Evolutionary conservation across 2,329 filamentous ascomycete species (phyloP).

Genomic region (Paracamarosporium sp.): DNA sequence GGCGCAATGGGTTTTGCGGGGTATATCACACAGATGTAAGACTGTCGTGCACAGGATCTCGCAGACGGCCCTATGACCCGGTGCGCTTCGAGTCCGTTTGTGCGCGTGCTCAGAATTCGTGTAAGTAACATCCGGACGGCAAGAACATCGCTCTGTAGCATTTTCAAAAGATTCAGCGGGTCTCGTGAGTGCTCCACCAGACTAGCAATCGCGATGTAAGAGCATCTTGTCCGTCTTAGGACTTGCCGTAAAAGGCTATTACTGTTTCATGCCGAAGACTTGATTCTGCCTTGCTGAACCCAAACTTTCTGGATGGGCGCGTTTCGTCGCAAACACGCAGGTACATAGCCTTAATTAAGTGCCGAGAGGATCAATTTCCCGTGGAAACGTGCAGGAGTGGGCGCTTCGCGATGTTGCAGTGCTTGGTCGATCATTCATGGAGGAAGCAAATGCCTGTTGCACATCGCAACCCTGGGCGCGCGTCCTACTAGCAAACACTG

Average conservation of each 20-base stretch:
- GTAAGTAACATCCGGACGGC: conserved; percentile 16
- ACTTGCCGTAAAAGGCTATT: conserved; percentile 11
- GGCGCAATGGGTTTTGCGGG: conserved; percentile 23
- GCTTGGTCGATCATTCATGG: conserved; percentile 16
- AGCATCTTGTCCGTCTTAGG: conserved; percentile 7
- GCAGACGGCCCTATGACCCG: conserved; percentile 28
- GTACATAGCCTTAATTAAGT: background rate
- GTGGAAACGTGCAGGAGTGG: background rate
- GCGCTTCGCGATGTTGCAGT: conserved; percentile 5
- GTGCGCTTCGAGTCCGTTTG: conserved; percentile 22
- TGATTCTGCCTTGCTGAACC: conserved; percentile 1
- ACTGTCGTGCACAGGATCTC: conserved; percentile 26
- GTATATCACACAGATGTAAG: conserved; percentile 9
- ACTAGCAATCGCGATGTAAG: conserved; percentile 11
- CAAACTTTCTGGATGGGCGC: background rate
- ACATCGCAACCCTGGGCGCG: conserved; percentile 19
- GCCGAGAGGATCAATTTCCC: conserved; percentile 3
- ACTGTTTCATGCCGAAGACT: background rate
- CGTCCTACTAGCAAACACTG: background rate
- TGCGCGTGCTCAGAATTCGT: conserved; percentile 29
- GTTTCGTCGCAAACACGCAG: background rate
- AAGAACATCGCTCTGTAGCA: conserved; percentile 9
- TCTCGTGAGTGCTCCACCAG: conserved; percentile 33
- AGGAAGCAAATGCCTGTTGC: conserved; percentile 27
- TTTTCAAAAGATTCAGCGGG: conserved; percentile 18